Conservation (phyloP, 108 stramenopile species). For the Nitzschia sp. region DNA sequence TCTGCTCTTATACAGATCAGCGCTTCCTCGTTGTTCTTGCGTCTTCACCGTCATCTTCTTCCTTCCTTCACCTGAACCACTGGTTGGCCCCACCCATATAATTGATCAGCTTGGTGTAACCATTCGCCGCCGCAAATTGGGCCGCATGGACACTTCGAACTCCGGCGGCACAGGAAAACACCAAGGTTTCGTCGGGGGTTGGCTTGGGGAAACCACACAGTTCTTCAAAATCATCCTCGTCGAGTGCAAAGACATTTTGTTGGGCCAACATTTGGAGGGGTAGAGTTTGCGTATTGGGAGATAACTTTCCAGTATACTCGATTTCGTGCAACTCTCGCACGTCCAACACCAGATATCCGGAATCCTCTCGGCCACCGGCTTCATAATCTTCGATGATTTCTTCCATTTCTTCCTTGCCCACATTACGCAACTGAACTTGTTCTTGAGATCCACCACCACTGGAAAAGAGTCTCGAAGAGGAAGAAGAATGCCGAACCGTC, state of each 20-base stretch:
- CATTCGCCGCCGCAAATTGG: constrained; percentile 55
- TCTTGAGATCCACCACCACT: not conserved
- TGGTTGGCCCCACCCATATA: constrained; percentile 72
- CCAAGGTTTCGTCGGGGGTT: constrained; percentile 55
- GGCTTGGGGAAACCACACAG: constrained; percentile 73
- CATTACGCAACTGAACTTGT: constrained; percentile 11
- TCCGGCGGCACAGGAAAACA: constrained; percentile 76
- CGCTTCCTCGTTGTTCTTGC: too few relatives aligned
- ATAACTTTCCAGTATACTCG: constrained; percentile 61
- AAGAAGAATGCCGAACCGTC: not conserved
- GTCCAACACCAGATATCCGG: constrained; percentile 72
- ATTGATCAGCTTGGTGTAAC: constrained; percentile 73
- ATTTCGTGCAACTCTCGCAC: constrained; percentile 62
- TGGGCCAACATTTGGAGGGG: constrained; percentile 44
- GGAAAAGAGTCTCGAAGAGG: constrained; percentile 6
- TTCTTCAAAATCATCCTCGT: constrained; percentile 80
- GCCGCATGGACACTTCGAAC: constrained; percentile 62
- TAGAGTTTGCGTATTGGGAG: constrained; percentile 53
- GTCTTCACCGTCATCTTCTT: too few relatives aligned
- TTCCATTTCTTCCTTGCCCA: constrained; percentile 51
- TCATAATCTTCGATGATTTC: constrained; percentile 73
- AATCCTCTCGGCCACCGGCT: constrained; percentile 59
- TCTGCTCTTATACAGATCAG: too few relatives aligned
- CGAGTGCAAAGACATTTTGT: constrained; percentile 55
- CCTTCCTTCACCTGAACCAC: constrained; percentile 56